Percentiles rank a stretch among this genome's conserved stretches.
Conservation (phyloP, 306 rosid genomes). For the Mimosa bimucronata region DNA sequence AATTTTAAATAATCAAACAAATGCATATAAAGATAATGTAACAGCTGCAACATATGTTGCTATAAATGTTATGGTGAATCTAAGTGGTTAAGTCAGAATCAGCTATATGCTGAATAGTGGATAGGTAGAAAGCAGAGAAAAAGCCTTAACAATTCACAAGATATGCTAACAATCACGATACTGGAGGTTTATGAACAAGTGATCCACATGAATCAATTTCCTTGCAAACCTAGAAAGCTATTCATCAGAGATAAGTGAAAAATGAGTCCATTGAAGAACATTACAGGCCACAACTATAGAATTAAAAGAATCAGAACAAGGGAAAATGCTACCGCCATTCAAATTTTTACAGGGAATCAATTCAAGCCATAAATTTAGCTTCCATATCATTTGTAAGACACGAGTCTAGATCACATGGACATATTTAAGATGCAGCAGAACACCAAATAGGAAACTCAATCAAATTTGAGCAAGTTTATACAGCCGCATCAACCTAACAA, state of each 20-base stretch:
- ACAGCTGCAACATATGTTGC: constrained; percentile 1
- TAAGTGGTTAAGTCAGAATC: neutral
- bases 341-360: neutral
- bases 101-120: constrained; percentile 3
- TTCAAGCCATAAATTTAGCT: neutral
- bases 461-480: neutral
- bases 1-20: neutral
- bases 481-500: neutral
- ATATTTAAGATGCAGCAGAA: neutral
- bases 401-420: neutral
- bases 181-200: neutral
- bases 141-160: constrained; percentile 16
- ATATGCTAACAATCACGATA: constrained; percentile 3
- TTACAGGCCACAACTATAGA: neutral
- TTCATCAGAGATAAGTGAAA: constrained; percentile 4
- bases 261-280: neutral
- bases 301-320: neutral
- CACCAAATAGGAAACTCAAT: neutral
- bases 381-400: neutral
- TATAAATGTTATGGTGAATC: neutral
- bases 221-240: neutral
- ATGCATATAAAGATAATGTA: neutral
- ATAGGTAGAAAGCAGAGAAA: constrained; percentile 2
- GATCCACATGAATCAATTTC: neutral
- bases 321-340: neutral